Evolutionary conservation across 805 yeast genomes (phyloP).

Genomic region (Brettanomyces custersianus): DNA sequence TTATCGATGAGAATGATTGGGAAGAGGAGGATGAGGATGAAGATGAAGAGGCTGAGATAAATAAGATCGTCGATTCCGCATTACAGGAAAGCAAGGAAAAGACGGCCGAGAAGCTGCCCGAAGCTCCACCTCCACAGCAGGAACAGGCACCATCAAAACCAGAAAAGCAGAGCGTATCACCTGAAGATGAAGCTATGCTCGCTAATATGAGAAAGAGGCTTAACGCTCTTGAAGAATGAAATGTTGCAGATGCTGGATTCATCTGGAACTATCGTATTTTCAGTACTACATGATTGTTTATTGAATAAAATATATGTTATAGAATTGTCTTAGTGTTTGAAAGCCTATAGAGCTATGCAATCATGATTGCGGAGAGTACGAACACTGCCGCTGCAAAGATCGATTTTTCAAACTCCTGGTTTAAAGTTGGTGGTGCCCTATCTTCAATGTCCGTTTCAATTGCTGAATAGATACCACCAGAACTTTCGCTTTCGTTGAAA

Average conservation of each 20-base stretch:
- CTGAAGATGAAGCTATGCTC: conserved; percentile 57
- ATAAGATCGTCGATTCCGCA: conserved; percentile 45
- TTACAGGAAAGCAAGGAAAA: conserved; percentile 30
- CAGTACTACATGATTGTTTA: no score
- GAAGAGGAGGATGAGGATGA: conserved; percentile 60
- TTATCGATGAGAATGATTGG: conserved; percentile 61
- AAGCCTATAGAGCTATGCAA: no score
- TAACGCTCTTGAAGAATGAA: conserved; percentile 63
- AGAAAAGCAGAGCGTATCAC: conserved; percentile 18
- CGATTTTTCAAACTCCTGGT: no score
- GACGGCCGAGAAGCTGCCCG: conserved; percentile 10
- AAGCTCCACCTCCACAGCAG: conserved; percentile 16
- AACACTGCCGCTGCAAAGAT: no score
- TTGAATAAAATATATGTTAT: no score
- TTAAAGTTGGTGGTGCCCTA: no score
- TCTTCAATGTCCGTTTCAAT: no score
- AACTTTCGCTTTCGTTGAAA: no score
- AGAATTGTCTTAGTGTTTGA: no score
- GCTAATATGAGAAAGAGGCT: conserved; percentile 85
- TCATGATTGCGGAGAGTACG: no score
- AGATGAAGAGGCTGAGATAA: conserved; percentile 45
- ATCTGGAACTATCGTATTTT: no score
- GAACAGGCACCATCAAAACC: conserved; percentile 17
- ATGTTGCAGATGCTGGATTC: not conserved
- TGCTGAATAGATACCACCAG: no score